Base-by-base conservation (phyloP, 139 green algal species). In the Eudorina sp. region DNA sequence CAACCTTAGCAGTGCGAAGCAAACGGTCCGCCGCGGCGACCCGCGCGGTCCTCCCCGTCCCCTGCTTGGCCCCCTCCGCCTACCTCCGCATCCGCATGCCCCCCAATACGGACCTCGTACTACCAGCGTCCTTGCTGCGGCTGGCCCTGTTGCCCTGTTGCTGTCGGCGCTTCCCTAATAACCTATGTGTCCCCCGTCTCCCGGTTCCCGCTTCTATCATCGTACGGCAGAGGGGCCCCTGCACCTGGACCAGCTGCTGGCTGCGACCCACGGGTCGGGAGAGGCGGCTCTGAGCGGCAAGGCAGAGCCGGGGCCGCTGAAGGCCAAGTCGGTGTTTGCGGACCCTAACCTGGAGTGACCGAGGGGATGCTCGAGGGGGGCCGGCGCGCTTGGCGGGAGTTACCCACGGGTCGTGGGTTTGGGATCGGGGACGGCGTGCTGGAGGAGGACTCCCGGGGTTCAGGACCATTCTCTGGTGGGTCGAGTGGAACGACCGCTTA, bases 311-410 rank as follows among this genome's bases (percentile, higher is more conserved):
- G 7, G 21, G 36, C 34, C 6, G 34, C 21, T 43, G 77, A 48
- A 27, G 77, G 13, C 48, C 9, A n/a, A 23, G 31, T 41, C 78
- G 1, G 78, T 85, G 8, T 85, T 85, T 27, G 78, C 78, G 0
- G 78, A 85, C 38, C 78, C 78, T 27, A 85, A 85, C 25, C 13
- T 85, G 40, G 78, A 85, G 78, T 85, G 55, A 74, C 25, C n/a
- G n/a, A 36, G 13, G 70, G 18, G 40, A 11, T 19, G 70, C 62
- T 40, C 25, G 62, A 9, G 62, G 16, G 2, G 40, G 40, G 70
- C 18, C 40, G 36, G 34, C 27, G 3, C 36, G 6, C 36, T 40
- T 41, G 16, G 29, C 29, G 29, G 29, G 29, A 8, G 62, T n/a
- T 19, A 43, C 6, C 8, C 4, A 4, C 29, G 29, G 29, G 62